Evolutionary conservation across 2,329 filamentous ascomycete genomes (phyloP).

Genomic region (Calonectria pseudoturangicola): DNA sequence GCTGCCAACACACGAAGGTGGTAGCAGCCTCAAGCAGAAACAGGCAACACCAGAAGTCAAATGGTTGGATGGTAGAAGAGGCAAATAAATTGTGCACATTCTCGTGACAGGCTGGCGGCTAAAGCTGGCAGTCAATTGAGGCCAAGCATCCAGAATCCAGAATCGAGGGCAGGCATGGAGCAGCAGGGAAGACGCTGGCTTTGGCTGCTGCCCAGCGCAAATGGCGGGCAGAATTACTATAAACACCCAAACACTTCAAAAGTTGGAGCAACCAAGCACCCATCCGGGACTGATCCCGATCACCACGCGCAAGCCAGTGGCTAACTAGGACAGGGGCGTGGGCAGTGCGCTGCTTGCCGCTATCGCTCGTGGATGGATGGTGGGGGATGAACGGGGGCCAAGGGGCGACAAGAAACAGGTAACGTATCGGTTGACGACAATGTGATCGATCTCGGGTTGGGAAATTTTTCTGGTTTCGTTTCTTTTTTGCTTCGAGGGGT

Average conservation of each 20-base stretch:
- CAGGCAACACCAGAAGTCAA: slow-evolving; percentile 33
- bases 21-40: slow-evolving; percentile 40
- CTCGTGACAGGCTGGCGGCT: slow-evolving; percentile 10
- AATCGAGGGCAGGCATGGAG: slow-evolving; percentile 18
- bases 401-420: slow-evolving; percentile 32
- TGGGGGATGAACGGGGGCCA: slow-evolving; percentile 47
- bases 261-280: not conserved
- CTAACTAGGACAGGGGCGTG: slow-evolving; percentile 24
- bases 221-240: slow-evolving; percentile 17
- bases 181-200: slow-evolving; percentile 21
- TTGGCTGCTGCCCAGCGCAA: slow-evolving; percentile 12
- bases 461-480: slow-evolving; percentile 47
- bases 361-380: slow-evolving; percentile 41
- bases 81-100: slow-evolving; percentile 23
- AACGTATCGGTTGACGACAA: slow-evolving; percentile 52
- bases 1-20: slow-evolving; percentile 37
- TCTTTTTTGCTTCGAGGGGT: slow-evolving; percentile 44
- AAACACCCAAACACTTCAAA: slow-evolving; percentile 2
- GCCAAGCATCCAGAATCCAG: slow-evolving; percentile 14
- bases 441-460: slow-evolving; percentile 47
- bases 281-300: slow-evolving; percentile 1
- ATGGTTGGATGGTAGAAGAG: slow-evolving; percentile 35
- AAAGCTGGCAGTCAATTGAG: slow-evolving; percentile 6
- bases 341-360: slow-evolving; percentile 12
- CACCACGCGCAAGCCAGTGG: slow-evolving; percentile 18